These are phyloP conservation scores for Suhomyces kilbournensis DNA, from an alignment of 805 yeast genomes.

Conservation along the genomic window DNA sequence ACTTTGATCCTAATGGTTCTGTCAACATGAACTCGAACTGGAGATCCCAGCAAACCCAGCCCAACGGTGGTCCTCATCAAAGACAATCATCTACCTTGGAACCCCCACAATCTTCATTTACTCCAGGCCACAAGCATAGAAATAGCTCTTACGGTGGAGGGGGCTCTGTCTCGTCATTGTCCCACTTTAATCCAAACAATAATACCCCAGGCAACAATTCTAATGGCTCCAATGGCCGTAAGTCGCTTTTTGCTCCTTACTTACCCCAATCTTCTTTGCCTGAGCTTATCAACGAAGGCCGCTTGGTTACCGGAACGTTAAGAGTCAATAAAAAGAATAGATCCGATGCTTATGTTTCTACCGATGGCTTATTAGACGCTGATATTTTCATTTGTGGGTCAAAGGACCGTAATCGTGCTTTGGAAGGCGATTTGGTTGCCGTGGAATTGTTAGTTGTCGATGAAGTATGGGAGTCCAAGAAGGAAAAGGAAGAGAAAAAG, in stretches of 20 bases:
- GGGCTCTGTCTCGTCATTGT: constrained; percentile 53
- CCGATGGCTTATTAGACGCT: constrained; percentile 93
- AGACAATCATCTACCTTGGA: constrained; percentile 30
- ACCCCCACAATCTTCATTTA: constrained; percentile 45
- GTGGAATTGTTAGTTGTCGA: constrained; percentile 92
- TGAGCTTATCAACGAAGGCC: constrained; percentile 82
- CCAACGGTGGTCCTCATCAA: constrained; percentile 20
- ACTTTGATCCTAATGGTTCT: constrained; percentile 32
- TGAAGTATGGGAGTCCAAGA: constrained; percentile 95
- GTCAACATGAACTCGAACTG: constrained; percentile 55
- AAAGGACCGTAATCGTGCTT: constrained; percentile 94
- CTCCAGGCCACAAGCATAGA: constrained; percentile 78
- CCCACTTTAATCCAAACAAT: constrained; percentile 34
- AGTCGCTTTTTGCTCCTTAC: constrained; percentile 92
- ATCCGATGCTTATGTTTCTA: constrained; percentile 97
- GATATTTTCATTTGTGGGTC: constrained; percentile 98
- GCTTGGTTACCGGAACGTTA: constrained; percentile 85
- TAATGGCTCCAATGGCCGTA: constrained; percentile 49
- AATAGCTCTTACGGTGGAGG: constrained; percentile 58
- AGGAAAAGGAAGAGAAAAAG: constrained; percentile 96
- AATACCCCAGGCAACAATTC: constrained; percentile 14
- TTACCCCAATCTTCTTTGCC: constrained; percentile 92
- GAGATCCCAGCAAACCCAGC: constrained; percentile 54
- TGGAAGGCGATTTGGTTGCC: constrained; percentile 96
- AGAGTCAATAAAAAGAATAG: constrained; percentile 95